These are phyloP conservation scores for Cerioporus squamosus DNA, from an alignment of 1,284 basidiomycete species.

Conservation along the genomic window DNA sequence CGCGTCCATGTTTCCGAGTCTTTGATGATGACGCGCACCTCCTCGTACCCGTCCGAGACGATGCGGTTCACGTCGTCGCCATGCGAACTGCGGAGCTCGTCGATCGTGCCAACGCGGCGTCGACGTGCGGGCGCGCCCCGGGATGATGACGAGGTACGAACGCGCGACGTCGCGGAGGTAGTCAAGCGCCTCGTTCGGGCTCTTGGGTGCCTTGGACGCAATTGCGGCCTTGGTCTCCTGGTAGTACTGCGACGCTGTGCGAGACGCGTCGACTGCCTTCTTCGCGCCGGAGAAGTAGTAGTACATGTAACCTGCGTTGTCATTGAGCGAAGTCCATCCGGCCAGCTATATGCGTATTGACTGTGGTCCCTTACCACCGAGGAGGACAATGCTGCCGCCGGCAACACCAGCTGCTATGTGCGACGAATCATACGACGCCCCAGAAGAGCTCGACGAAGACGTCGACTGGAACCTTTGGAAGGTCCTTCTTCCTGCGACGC, in stretches of 20 bases:
- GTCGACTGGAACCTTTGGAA: slow-evolving; percentile 27
- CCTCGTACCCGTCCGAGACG: slow-evolving; percentile 42
- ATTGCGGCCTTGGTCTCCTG: slow-evolving; percentile 41
- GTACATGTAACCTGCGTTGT: slow-evolving; percentile 18
- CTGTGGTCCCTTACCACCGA: slow-evolving; percentile 29
- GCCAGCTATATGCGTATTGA: neutral
- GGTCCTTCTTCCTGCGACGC: slow-evolving; percentile 20
- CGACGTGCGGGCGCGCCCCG: slow-evolving; percentile 47
- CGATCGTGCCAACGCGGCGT: slow-evolving; percentile 48
- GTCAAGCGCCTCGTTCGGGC: slow-evolving; percentile 42
- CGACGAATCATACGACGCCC: slow-evolving; percentile 12
- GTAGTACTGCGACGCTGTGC: slow-evolving; percentile 37
- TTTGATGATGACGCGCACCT: slow-evolving; percentile 40
- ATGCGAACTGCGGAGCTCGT: slow-evolving; percentile 45
- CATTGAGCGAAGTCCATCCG: neutral
- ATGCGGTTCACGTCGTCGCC: slow-evolving; percentile 47
- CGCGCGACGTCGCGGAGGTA: slow-evolving; percentile 45
- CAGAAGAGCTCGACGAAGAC: neutral
- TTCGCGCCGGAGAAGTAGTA: slow-evolving; percentile 27
- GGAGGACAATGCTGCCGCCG: slow-evolving; percentile 40
- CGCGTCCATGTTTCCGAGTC: slow-evolving; percentile 31
- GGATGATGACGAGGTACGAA: slow-evolving; percentile 45
- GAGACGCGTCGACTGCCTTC: slow-evolving; percentile 28
- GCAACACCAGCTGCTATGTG: slow-evolving; percentile 38
- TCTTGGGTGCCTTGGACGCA: slow-evolving; percentile 36